Evolutionary conservation across 2,329 filamentous ascomycete genomes (phyloP).

Genomic region (Rhynchosporium agropyri): DNA sequence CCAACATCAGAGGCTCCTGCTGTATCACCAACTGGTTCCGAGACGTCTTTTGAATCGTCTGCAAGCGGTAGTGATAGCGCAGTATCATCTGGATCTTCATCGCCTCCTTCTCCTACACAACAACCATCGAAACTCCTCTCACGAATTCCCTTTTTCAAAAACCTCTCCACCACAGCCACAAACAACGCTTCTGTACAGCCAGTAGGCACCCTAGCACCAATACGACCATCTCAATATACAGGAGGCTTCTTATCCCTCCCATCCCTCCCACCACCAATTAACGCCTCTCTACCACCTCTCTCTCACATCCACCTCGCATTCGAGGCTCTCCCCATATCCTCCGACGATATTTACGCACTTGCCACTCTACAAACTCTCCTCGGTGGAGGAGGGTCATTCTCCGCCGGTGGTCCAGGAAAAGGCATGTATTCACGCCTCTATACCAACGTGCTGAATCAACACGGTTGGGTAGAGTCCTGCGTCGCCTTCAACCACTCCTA

Average conservation of each 20-base stretch:
- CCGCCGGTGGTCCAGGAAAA: conserved; percentile 93
- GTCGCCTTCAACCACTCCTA: conserved; percentile 97
- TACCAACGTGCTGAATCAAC: conserved; percentile 96
- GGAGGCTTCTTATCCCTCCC: conserved; percentile 90
- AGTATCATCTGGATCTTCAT: conserved; percentile 45
- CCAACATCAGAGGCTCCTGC: conserved; percentile 53
- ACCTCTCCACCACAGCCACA: conserved; percentile 74
- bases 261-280: conserved; percentile 73
- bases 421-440: conserved; percentile 99
- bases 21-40: conserved; percentile 59
- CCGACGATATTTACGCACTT: conserved; percentile 92
- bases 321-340: conserved; percentile 88
- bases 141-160: conserved; percentile 88
- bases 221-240: conserved; percentile 77
- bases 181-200: conserved; percentile 60
- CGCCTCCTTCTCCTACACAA: conserved; percentile 47
- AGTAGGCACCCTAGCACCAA: conserved; percentile 48
- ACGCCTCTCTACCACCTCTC: conserved; percentile 76
- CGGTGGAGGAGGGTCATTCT: conserved; percentile 94
- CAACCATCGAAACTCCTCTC: conserved; percentile 71
- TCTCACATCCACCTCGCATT: conserved; percentile 96
- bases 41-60: conserved; percentile 54
- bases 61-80: conserved; percentile 44
- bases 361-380: conserved; percentile 95
- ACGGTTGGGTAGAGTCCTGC: conserved; percentile 96